Percentiles rank a stretch among this genome's conserved stretches.
Conservation (phyloP, 345 rosid genomes). For the Syzygium grande region DNA sequence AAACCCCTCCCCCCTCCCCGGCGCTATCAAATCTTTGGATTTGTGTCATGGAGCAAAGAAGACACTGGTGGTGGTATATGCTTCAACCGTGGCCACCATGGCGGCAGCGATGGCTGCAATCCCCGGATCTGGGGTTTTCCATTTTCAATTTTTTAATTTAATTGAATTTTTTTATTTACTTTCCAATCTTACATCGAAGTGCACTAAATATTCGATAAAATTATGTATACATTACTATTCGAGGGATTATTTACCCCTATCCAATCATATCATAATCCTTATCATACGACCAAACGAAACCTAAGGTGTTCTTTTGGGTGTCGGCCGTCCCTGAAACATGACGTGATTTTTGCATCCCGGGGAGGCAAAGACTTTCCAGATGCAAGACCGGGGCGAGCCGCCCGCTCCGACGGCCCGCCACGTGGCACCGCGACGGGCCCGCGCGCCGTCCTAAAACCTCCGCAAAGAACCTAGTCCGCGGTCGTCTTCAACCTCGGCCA, state of each 20-base stretch:
- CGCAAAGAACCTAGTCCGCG: background rate
- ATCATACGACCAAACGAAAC: rapidly evolving
- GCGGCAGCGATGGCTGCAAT: background rate
- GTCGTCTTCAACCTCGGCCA: background rate
- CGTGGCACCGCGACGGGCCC: background rate
- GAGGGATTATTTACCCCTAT: background rate
- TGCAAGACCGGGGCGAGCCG: background rate
- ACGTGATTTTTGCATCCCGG: background rate
- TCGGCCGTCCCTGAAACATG: background rate
- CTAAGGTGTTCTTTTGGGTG: too few relatives aligned
- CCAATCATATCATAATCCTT: background rate
- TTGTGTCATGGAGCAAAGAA: background rate
- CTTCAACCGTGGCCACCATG: background rate
- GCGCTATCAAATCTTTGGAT: too few relatives aligned
- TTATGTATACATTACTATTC: rapidly evolving
- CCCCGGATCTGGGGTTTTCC: background rate
- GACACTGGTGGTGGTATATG: background rate
- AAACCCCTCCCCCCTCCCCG: background rate
- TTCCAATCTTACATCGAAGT: background rate
- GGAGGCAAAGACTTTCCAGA: background rate
- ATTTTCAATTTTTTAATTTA: background rate
- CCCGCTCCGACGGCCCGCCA: background rate
- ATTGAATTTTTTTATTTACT: background rate
- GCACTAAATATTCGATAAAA: background rate
- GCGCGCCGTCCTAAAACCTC: background rate